Percentiles rank a stretch among this genome's conserved stretches.
phyloP scores from a whole-genome alignment of 495 filamentous ascomycete species.

The Penicillium maclennaniae region DNA sequence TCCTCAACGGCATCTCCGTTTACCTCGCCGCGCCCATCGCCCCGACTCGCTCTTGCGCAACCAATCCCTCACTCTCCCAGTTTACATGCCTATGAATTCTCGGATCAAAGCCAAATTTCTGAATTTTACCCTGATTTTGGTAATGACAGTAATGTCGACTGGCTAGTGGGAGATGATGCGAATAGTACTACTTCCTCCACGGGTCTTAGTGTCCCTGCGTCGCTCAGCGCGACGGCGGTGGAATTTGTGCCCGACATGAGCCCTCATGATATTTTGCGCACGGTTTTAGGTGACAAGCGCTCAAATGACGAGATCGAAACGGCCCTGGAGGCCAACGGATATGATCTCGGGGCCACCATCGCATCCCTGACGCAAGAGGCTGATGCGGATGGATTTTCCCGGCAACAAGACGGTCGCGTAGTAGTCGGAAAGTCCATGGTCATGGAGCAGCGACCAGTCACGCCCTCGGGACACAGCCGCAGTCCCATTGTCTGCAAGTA shows the following conservation, averaged over 20 bases:
- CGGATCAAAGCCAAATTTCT: conserved; percentile 65
- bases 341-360: conserved; percentile 89
- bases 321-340: conserved; percentile 82
- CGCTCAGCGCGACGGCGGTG: conserved; percentile 73
- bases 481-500: conserved; percentile 93
- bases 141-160: conserved; percentile 85
- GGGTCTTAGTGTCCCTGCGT: conserved; percentile 54
- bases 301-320: conserved; percentile 91
- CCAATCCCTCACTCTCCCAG: conserved; percentile 97
- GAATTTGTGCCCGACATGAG: conserved; percentile 91
- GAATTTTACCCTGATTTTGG: conserved; percentile 91
- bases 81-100: conserved; percentile 90
- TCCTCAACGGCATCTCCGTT: conserved; percentile 72
- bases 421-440: conserved; percentile 91
- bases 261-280: conserved; percentile 95
- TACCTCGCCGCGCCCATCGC: conserved; percentile 89
- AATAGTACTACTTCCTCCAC: conserved; percentile 72
- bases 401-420: conserved; percentile 46
- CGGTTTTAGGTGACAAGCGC: conserved; percentile 83
- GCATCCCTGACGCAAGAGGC: conserved; percentile 71
- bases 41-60: conserved; percentile 82
- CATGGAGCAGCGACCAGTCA: conserved; percentile 67
- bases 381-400: conserved; percentile 29
- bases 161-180: conserved; percentile 90
- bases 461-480: conserved; percentile 66